phyloP scores from a whole-genome alignment of 1,284 basidiomycete species.

The Leccinum solheimii region DNA sequence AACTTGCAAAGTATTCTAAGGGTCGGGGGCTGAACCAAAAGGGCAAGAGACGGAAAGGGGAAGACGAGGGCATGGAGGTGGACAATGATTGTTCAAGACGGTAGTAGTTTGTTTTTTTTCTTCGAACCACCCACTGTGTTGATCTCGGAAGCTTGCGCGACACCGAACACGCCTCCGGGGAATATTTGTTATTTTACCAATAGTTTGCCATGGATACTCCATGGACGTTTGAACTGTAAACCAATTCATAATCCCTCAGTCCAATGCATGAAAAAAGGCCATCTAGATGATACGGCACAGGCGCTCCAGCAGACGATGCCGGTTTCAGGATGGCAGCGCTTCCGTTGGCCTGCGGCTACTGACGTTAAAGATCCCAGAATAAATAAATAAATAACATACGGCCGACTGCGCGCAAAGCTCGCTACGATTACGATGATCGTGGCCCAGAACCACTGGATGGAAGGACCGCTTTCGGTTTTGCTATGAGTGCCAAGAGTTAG shows the following conservation, averaged over 20 bases:
- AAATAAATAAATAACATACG: too few relatives aligned
- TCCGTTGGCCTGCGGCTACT: background rate
- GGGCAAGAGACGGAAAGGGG: constrained; percentile 53
- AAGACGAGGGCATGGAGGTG: constrained; percentile 71
- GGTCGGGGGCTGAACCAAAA: constrained; percentile 62
- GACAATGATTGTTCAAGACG: constrained; percentile 63
- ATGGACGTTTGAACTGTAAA: background rate
- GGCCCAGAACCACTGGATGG: too few relatives aligned
- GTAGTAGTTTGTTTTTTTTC: constrained; percentile 17
- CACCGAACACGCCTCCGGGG: background rate
- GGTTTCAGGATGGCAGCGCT: background rate
- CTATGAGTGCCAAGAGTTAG: too few relatives aligned
- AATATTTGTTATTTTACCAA: too few relatives aligned
- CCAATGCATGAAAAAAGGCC: background rate
- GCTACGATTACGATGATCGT: too few relatives aligned
- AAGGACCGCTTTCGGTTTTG: too few relatives aligned
- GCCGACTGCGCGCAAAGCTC: too few relatives aligned
- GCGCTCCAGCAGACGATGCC: background rate
- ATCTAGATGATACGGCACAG: background rate
- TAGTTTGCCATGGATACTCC: too few relatives aligned
- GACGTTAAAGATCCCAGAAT: background rate
- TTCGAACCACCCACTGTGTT: too few relatives aligned
- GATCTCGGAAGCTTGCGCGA: background rate
- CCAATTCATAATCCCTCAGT: background rate
- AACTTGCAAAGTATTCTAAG: constrained; percentile 77